These are phyloP conservation scores for Phyllosticta citribraziliensis DNA, from an alignment of 2,329 filamentous ascomycete genomes.

Conservation along the genomic window DNA sequence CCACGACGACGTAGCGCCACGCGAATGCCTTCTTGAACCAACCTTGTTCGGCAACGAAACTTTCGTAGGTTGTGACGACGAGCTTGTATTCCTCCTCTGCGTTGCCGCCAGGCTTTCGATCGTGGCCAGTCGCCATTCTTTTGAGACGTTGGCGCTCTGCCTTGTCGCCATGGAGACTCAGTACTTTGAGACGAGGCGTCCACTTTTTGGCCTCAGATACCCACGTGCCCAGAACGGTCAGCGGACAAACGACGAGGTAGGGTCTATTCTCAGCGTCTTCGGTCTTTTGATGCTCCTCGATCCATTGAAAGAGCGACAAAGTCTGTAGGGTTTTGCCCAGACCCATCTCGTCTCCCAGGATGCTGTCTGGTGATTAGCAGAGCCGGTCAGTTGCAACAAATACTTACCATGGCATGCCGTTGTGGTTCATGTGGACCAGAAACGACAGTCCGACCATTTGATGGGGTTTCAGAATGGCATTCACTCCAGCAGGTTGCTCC, in stretches of 20 bases:
- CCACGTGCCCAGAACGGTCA: constrained; percentile 97
- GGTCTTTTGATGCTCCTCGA: constrained; percentile 78
- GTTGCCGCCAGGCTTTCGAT: constrained; percentile 33
- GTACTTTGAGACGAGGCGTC: constrained; percentile 74
- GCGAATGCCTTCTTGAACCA: constrained; percentile 88
- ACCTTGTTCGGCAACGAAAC: constrained; percentile 93
- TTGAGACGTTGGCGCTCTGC: constrained; percentile 68
- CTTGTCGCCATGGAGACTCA: constrained; percentile 93
- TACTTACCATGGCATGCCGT: constrained; percentile 77
- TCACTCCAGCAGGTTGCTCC: constrained; percentile 37
- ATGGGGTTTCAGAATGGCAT: constrained; percentile 73
- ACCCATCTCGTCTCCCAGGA: constrained; percentile 98
- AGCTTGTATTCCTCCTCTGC: constrained; percentile 38
- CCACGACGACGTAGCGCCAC: constrained; percentile 99
- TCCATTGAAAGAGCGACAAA: constrained; percentile 88
- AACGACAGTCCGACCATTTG: constrained; percentile 95
- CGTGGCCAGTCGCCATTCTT: constrained; percentile 36
- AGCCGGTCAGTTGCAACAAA: neutral
- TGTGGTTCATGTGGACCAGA: constrained; percentile 99
- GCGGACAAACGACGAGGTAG: constrained; percentile 89
- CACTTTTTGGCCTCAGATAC: constrained; percentile 96
- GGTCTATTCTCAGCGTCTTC: constrained; percentile 60
- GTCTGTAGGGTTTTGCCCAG: constrained; percentile 98
- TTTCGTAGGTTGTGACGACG: constrained; percentile 93
- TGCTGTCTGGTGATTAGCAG: constrained; percentile 33